Evolutionary conservation across 257 asterid species (phyloP), one percentile per base, ranked within the genome.

Genomic region (Solanum etuberosum): DNA sequence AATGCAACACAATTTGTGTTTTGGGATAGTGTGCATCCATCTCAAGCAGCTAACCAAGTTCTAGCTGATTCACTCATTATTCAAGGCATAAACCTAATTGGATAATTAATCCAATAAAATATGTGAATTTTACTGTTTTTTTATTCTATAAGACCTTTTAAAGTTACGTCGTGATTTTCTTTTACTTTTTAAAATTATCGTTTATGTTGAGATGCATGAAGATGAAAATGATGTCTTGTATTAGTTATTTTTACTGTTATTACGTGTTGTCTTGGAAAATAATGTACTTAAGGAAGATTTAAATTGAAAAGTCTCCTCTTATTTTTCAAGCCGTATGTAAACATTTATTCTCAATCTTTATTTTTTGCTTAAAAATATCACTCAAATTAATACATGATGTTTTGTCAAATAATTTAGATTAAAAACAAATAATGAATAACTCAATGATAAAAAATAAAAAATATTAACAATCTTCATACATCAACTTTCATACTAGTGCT

Each of bases 11-110:
- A 95, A 86, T 95, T 88, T 83, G 99, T 97, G 90, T 97, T 97
- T 57, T 97, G 98, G 98, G 99, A 97, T 90, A 91, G 97, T 72
- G 99, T 97, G 34, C 99, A 97, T 92, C 99, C 99, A 0, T 93
- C 99, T 83, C 89, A 97, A 88, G 98, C 98, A 4, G 97, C 98
- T 18, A 95, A 96, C 81, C 94, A 93, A 89, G 85, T 95, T 35
- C 94, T 97, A 67, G 98, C 99, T 0, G 95, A 94, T 86, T 63
- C 91, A 9, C 87, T 95, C 88, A 88, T 97, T 87, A 12, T 90
- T 67, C 94, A 92, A 86, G 99, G 99, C 63, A 95, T 97, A 72
- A 63, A 86, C 43, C 95, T 97, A 63, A 88, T 97, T 83, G 91
- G 90, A 86, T 91, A 87, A 90, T 2, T 93, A 88, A 87, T 86